A percentile compares a stretch with the other conserved stretches of the same genome.
Conservation (phyloP, 2,329 filamentous ascomycete genomes). For the Diaporthe vaccinii region DNA sequence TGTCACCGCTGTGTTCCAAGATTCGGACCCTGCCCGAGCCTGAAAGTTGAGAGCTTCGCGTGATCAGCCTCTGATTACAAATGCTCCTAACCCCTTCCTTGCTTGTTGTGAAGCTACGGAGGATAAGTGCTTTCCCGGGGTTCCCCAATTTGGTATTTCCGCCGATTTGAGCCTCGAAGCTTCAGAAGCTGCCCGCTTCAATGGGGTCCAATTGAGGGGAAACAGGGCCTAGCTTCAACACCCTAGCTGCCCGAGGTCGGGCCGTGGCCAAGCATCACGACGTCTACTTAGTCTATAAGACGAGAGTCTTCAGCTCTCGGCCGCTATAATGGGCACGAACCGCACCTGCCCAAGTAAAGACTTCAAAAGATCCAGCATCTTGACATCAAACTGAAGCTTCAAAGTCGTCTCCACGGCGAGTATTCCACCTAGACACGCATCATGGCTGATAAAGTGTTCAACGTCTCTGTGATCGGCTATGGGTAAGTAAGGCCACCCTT, state of each 20-base stretch:
- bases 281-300: neutral
- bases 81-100: slow-evolving; percentile 6
- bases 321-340: neutral
- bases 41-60: too few species aligned
- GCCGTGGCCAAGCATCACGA: neutral
- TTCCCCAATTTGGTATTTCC: neutral
- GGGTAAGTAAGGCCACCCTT: slow-evolving; percentile 41
- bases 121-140: neutral
- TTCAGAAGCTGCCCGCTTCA: neutral
- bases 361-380: neutral
- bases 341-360: too few species aligned
- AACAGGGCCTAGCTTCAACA: neutral
- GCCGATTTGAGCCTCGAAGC: neutral
- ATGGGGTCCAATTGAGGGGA: neutral
- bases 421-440: neutral
- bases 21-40: neutral
- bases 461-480: slow-evolving; percentile 50
- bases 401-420: neutral
- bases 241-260: slow-evolving; percentile 17
- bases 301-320: neutral
- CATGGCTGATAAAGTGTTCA: slow-evolving; percentile 44
- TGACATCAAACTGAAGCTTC: neutral
- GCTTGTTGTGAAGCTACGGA: neutral
- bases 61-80: neutral
- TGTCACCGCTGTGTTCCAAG: neutral